Base-by-base conservation (phyloP, 352 stramenopile species). In the Aphanomyces cochlioides region DNA sequence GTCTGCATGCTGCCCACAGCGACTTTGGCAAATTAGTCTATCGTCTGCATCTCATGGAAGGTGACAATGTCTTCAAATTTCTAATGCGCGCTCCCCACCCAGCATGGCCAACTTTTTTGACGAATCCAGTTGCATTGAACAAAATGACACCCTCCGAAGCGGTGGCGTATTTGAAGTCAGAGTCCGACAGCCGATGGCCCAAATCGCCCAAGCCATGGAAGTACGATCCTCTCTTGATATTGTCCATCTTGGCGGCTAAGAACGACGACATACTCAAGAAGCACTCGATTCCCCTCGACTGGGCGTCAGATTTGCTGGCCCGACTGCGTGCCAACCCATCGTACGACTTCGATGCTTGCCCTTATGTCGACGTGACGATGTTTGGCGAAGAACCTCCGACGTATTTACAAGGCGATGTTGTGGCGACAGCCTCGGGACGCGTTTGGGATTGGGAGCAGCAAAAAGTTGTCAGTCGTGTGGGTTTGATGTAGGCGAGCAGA, bases 401-500 rank as follows among this genome's bases (percentile, higher is more conserved):
- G 54, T 5, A 61, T n/a, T 37, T 61, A n/a, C 17, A 61, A 13
- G 54, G n/a, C 19, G 54, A 39, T 10, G 19, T 45, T 37, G n/a
- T 37, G 5, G 36, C 15, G 3, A 28, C 54, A 40, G 54, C 54
- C 17, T 61, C 54, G 17, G 5, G 6, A 6, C 43, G 15, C 15
- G 54, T 40, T 61, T 61, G 54, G 54, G 54, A 61, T n/a, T 61
- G 54, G 54, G 21, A 61, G 6, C 54, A 15, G 15, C 39, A 61
- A 37, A 13, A 21, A 10, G 21, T 61, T 12, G 54, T 61, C 17
- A 61, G 15, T 12, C 54, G 54, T 37, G 54, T 61, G 10, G 54
- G 15, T 7, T 37, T 7, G 17, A 61, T 61, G 54, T 61, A 61
- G 37, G n/a, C 45, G 45, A 50, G 43, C 43, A 12, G 10, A n/a